Conservation (phyloP, 2,329 filamentous ascomycete genomes). For the Cladosporium phlei region DNA sequence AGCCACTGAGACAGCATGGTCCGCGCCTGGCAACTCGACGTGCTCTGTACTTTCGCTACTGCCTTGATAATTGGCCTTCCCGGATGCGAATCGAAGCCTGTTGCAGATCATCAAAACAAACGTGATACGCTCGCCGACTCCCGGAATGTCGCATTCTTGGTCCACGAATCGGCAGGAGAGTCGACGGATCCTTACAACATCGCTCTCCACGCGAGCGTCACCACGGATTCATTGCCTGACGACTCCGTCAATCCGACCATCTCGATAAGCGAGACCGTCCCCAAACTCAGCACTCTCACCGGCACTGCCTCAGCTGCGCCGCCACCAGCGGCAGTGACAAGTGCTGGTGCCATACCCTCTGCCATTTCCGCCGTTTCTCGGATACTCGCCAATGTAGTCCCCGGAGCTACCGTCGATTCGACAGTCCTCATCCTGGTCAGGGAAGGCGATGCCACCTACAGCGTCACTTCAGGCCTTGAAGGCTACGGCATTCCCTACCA, state of each 20-base stretch:
- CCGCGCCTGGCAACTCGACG: constrained; percentile 2
- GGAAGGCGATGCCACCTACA: constrained; percentile 46
- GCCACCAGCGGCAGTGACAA: constrained; percentile 2
- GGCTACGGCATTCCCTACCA: constrained; percentile 59
- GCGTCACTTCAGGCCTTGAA: constrained; percentile 51
- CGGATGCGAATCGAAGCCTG: neutral
- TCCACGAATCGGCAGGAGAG: neutral
- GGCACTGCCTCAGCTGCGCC: constrained; percentile 4
- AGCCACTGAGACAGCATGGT: no score
- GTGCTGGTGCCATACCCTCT: neutral
- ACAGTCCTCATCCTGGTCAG: constrained; percentile 6
- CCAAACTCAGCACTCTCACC: neutral
- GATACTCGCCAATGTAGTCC: neutral
- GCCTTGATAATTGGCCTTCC: neutral
- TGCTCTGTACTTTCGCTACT: neutral
- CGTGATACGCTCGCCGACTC: neutral
- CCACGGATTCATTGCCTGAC: neutral
- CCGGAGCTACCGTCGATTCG: neutral
- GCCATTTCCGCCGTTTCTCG: neutral
- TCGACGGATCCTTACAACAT: neutral
- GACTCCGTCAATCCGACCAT: neutral
- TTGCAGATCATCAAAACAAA: neutral
- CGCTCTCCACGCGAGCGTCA: neutral
- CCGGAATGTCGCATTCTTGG: neutral
- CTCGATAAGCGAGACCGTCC: neutral